phyloP scores from a whole-genome alignment of 1,139 yeast species.

The Candida tropicalis region DNA sequence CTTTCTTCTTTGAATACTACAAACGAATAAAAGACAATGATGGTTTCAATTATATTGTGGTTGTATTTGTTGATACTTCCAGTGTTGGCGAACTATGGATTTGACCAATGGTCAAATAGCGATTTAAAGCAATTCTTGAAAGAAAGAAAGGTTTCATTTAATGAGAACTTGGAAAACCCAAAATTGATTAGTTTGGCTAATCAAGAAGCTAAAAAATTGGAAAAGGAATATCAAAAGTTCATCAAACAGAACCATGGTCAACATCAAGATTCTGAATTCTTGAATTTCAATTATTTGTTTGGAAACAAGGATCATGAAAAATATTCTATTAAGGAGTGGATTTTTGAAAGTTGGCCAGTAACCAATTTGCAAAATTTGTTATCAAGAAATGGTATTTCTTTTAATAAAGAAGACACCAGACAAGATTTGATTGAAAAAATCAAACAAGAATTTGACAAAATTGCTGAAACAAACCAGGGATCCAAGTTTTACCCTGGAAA shows the following conservation, averaged over 20 bases:
- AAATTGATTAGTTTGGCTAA: slow-evolving; percentile 37
- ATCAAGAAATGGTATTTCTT: slow-evolving; percentile 29
- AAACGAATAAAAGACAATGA: no score
- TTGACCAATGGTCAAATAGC: slow-evolving; percentile 24
- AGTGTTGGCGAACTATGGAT: slow-evolving; percentile 12
- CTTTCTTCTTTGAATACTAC: no score
- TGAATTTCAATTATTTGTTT: slow-evolving; percentile 17
- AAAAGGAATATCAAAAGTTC: slow-evolving; percentile 14
- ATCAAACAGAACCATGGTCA: neutral
- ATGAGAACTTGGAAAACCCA: slow-evolving; percentile 23
- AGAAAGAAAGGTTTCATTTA: slow-evolving; percentile 36
- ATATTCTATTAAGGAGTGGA: slow-evolving; percentile 30
- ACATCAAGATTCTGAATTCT: slow-evolving; percentile 7
- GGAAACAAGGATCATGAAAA: slow-evolving; percentile 10
- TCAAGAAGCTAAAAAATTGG: slow-evolving; percentile 32
- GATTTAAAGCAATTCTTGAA: slow-evolving; percentile 32
- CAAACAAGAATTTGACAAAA: slow-evolving; percentile 37
- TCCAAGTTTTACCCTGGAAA: slow-evolving; percentile 55
- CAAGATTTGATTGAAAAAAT: slow-evolving; percentile 39
- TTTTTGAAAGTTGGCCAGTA: slow-evolving; percentile 53
- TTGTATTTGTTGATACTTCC: slow-evolving; percentile 2
- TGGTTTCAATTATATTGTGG: slow-evolving; percentile 5
- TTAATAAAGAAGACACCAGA: slow-evolving; percentile 27
- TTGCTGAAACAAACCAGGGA: slow-evolving; percentile 34
- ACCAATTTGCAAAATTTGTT: slow-evolving; percentile 37